A percentile compares a stretch with the other conserved stretches of the same genome.
These are phyloP conservation scores for Thraustochytrium striatum DNA, from an alignment of 352 stramenopile species.

Conservation along the genomic window DNA sequence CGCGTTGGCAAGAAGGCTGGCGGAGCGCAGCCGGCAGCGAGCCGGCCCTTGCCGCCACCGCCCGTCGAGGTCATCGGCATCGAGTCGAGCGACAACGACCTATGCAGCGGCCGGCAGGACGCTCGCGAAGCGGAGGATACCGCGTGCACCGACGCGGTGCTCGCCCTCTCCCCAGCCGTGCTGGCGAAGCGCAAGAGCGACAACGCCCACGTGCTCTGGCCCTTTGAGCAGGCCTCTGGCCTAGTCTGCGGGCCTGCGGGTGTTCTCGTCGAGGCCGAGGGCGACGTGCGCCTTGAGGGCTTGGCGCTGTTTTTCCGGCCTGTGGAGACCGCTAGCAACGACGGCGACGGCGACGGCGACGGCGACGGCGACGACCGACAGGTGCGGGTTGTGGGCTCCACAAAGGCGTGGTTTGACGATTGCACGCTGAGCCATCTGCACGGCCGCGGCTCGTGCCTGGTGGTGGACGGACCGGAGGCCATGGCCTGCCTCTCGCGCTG, in stretches of 20 bases:
- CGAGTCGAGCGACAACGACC: constrained; percentile 28
- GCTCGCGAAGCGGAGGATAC: not conserved
- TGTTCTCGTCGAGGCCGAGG: not conserved
- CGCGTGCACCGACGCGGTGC: not conserved
- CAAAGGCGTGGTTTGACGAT: not conserved
- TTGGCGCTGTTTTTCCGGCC: not conserved
- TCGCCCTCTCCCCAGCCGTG: not conserved
- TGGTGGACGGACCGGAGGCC: not conserved
- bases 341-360: not conserved
- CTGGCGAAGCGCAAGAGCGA: not conserved
- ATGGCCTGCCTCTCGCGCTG: not conserved
- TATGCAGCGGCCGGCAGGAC: not conserved
- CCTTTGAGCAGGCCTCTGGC: not conserved
- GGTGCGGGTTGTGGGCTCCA: not conserved
- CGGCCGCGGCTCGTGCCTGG: not conserved
- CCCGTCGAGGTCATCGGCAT: constrained; percentile 40
- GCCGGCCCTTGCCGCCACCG: not conserved
- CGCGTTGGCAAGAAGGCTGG: not conserved
- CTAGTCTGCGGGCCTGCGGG: not conserved
- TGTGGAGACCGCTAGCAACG: too few species aligned
- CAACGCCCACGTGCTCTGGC: not conserved
- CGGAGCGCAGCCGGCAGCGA: not conserved
- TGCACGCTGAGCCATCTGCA: constrained; percentile 16
- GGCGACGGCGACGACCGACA: not conserved
- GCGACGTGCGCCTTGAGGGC: not conserved